phyloP scores from a whole-genome alignment of 768 basidiomycete genomes.

The Naganishia randhawae region DNA sequence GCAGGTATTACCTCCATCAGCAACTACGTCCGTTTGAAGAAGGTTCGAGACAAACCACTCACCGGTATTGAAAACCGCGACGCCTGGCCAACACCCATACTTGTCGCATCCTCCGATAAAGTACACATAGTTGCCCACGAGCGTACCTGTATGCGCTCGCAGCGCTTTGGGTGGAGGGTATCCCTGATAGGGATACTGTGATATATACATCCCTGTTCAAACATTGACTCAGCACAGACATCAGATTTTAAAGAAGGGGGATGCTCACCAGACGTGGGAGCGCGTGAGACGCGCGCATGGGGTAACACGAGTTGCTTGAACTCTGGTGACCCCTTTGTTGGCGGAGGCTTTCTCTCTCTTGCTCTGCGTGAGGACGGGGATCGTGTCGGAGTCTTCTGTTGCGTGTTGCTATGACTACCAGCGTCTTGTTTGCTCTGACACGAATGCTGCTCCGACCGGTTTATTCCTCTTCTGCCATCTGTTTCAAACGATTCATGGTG shows the following conservation, averaged over 20 bases:
- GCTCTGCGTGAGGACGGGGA: background rate
- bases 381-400: background rate
- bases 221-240: too few species aligned
- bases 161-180: constrained; percentile 49
- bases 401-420: background rate
- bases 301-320: constrained; percentile 13
- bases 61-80: constrained; percentile 85
- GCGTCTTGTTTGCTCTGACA: background rate
- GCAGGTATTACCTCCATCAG: background rate
- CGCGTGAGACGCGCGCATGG: constrained; percentile 9
- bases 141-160: constrained; percentile 76
- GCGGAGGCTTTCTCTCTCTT: background rate
- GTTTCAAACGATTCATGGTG: background rate
- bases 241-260: background rate
- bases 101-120: constrained; percentile 86
- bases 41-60: constrained; percentile 17
- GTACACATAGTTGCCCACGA: constrained; percentile 80
- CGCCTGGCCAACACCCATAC: constrained; percentile 66
- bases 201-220: constrained; percentile 41
- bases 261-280: constrained; percentile 15
- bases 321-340: background rate
- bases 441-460: background rate
- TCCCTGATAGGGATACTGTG: constrained; percentile 39
- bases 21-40: background rate
- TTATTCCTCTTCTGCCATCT: background rate